Conservation (phyloP, 2,329 filamentous ascomycete genomes). For the Akanthomyces uredinophilus region DNA sequence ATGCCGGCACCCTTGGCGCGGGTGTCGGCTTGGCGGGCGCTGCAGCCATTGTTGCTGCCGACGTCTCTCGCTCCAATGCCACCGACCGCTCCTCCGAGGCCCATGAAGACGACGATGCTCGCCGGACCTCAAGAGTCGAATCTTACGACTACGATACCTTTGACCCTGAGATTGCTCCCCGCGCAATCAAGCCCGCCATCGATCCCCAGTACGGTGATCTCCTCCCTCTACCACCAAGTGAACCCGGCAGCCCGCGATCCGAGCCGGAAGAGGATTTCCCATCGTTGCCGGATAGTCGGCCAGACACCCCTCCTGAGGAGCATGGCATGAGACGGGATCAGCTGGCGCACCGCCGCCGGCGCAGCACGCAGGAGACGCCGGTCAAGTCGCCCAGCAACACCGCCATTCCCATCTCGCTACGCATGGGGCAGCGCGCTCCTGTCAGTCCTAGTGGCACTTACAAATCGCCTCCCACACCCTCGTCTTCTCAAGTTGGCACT, state of each 20-base stretch:
- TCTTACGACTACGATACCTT: conserved; percentile 30
- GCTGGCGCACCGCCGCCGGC: conserved; percentile 41
- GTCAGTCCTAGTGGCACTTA: conserved; percentile 34
- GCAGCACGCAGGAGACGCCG: conserved; percentile 43
- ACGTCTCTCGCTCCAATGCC: conserved; percentile 33
- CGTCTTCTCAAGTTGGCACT: conserved; percentile 26
- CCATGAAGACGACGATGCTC: conserved; percentile 21
- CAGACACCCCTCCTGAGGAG: conserved; percentile 50
- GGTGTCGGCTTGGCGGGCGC: conserved; percentile 59
- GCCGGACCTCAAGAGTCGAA: not conserved
- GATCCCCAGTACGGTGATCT: conserved; percentile 62
- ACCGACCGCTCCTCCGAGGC: conserved; percentile 22
- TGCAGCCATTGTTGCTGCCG: conserved; percentile 37
- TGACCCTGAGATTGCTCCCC: conserved; percentile 54
- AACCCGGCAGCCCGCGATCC: conserved; percentile 42
- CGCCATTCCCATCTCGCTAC: conserved; percentile 52
- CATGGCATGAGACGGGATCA: conserved; percentile 36
- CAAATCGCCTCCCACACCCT: conserved; percentile 35
- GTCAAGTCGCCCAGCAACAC: conserved; percentile 51
- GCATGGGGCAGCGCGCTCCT: conserved; percentile 44
- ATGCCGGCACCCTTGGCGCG: conserved; percentile 64
- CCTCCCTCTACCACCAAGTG: conserved; percentile 58
- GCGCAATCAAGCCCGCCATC: conserved; percentile 59
- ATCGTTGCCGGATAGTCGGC: conserved; percentile 54
- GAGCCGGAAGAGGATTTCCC: conserved; percentile 34